A percentile compares a stretch with the other conserved stretches of the same genome.
Evolutionary conservation across 768 basidiomycete genomes (phyloP).

Genomic region (Russula earlei): DNA sequence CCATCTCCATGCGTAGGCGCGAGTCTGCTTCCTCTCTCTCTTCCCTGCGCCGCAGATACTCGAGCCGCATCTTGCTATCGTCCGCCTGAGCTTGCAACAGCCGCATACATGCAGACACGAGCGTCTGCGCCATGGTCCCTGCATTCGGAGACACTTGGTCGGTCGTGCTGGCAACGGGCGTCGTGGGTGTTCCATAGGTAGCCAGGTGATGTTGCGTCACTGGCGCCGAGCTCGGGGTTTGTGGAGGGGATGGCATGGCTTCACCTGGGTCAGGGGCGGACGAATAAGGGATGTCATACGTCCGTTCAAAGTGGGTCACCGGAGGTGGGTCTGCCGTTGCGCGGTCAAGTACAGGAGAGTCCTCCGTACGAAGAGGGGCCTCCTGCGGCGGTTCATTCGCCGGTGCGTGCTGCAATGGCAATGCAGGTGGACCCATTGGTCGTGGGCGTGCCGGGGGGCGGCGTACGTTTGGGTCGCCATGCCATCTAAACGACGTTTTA

Average conservation of each 20-base stretch:
- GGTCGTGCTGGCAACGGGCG: constrained; percentile 16
- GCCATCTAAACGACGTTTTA: constrained; percentile 13
- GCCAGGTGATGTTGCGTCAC: constrained; percentile 10
- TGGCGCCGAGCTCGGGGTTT: constrained; percentile 16
- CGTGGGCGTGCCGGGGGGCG: constrained; percentile 18
- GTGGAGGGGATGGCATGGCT: constrained; percentile 19
- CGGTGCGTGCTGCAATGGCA: constrained; percentile 12
- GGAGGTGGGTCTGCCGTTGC: constrained; percentile 14
- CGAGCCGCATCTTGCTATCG: constrained; percentile 59
- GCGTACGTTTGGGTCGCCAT: constrained; percentile 19
- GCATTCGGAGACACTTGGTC: constrained; percentile 41
- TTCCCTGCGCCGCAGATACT: constrained; percentile 56
- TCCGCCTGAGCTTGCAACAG: constrained; percentile 60
- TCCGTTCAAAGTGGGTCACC: constrained; percentile 16
- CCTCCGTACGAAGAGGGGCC: constrained; percentile 13
- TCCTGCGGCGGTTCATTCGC: constrained; percentile 13
- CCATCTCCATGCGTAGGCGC: constrained; percentile 39
- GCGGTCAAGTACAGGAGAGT: constrained; percentile 13
- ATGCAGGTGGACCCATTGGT: constrained; percentile 18
- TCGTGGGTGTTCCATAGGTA: constrained; percentile 9
- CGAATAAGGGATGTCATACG: constrained; percentile 9
- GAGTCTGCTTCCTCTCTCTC: constrained; percentile 61
- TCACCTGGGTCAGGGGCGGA: constrained; percentile 17
- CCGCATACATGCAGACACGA: constrained; percentile 49
- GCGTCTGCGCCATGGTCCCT: constrained; percentile 40